Base-by-base conservation (phyloP, 441 rosid genomes). In the Syzygium syzygioides region DNA sequence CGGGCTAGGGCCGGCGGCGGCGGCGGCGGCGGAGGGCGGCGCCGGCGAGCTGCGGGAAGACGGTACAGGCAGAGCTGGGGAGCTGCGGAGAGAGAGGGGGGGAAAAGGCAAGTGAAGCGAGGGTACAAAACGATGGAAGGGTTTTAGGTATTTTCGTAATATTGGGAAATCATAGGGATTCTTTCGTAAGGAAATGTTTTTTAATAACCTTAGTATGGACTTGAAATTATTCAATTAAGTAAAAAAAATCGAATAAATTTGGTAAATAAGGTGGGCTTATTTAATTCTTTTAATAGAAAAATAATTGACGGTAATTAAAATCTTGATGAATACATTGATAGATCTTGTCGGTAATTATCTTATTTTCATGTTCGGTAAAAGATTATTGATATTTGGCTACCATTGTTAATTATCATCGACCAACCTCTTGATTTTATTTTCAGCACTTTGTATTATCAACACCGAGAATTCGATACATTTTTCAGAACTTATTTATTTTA, bases 331-430 rank as follows among this genome's bases (percentile, higher is more conserved):
- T 5, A 23, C 0, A 37, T 25, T 1, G 26, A 0, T 3, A 37
- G 25, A 12, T 23, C 5, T 0, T 6, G 12, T 23, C 0, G 0
- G 0, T 23, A 41, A 3, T 76, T 76, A 1, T 76, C 10, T 6
- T 23, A 3, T 76, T 76, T 37, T 12, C 6, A 68, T 71, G 8
- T 41, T 3, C 0, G 0, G 2, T 5, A 71, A 71, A 19, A 19
- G 0, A 71, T 71, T 71, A 71, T 2, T 34, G 2, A 1, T 76
- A 76, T 23, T 37, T 6, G 5, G 0, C 80, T 0, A 19, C 12
- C 1, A 1, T 1, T 1, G 1, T 71, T 20, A 20, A 71, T 71
- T 71, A 34, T 34, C 28, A 71, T 37, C 17, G 0, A 37, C 20
- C 4, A 4, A 9, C 0, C 45, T 66, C 18, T 5, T 9, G 6